Percentiles rank a stretch among this genome's conserved stretches.
phyloP scores from a whole-genome alignment of 495 filamentous ascomycete species.

The Staphylotrichum tortipilum region DNA sequence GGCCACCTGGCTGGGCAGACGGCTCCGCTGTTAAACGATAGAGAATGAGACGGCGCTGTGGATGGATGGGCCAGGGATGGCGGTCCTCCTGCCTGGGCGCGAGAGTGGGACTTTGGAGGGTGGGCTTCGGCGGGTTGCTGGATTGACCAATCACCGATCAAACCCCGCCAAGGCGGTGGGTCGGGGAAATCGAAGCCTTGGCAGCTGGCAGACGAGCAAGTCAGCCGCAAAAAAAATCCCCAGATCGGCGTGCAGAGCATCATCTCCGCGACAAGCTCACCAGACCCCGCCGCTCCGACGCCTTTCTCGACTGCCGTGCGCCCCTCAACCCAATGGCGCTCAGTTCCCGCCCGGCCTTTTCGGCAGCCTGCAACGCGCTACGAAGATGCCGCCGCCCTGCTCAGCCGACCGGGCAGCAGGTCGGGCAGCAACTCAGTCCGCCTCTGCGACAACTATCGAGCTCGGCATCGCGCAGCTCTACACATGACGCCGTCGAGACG shows the following conservation, averaged over 20 bases:
- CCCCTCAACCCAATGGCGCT: constrained; percentile 20
- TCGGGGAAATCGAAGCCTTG: too few species aligned
- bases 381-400: constrained; percentile 13
- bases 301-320: neutral
- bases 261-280: too few species aligned
- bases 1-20: neutral
- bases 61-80: neutral
- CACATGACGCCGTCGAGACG: neutral
- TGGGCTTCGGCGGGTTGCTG: neutral
- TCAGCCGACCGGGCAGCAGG: constrained; percentile 6
- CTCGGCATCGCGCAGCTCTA: constrained; percentile 1
- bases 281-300: neutral
- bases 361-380: constrained; percentile 17
- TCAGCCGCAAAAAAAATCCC: neutral
- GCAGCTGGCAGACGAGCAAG: neutral
- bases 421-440: constrained; percentile 9
- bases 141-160: too few species aligned
- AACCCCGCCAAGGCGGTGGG: too few species aligned
- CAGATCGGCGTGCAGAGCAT: neutral
- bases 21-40: neutral
- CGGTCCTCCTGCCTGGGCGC: neutral
- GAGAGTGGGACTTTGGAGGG: neutral
- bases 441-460: constrained; percentile 18
- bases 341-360: constrained; percentile 19
- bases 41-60: neutral